These are phyloP conservation scores for Chaetomium cochliodes DNA, from an alignment of 495 filamentous ascomycete species.

Conservation along the genomic window DNA sequence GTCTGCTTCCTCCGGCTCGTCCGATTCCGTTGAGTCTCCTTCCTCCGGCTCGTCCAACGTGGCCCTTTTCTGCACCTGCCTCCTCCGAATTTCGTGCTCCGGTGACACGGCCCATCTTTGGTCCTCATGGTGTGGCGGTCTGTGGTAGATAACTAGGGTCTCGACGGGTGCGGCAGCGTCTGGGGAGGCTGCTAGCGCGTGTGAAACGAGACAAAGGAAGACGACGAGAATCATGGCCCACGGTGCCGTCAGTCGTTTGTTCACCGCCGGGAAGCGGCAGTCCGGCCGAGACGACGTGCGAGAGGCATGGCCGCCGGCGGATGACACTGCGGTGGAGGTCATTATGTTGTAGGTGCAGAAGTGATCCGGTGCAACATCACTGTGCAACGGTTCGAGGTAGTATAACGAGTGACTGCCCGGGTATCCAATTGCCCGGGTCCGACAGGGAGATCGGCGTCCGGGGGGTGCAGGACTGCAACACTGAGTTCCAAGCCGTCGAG, in stretches of 20 bases:
- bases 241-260: conserved; percentile 31
- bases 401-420: conserved; percentile 32
- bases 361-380: conserved; percentile 32
- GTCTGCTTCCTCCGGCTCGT: conserved; percentile 2
- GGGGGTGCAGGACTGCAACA: conserved; percentile 4
- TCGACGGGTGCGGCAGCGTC: conserved; percentile 34
- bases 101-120: conserved; percentile 44
- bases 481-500: not conserved
- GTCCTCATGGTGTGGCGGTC: conserved; percentile 34
- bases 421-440: conserved; percentile 31
- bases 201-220: conserved; percentile 37
- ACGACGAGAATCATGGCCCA: conserved; percentile 39
- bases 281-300: conserved; percentile 1
- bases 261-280: conserved; percentile 21
- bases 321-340: conserved; percentile 19
- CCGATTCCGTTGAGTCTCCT: not conserved
- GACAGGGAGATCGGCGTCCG: conserved; percentile 29
- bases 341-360: conserved; percentile 31
- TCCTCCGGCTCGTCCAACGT: conserved; percentile 8
- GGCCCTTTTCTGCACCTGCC: conserved; percentile 22
- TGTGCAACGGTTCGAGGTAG: conserved; percentile 24
- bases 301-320: not conserved
- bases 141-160: conserved; percentile 40
- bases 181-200: conserved; percentile 31
- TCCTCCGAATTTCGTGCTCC: conserved; percentile 34